These are phyloP conservation scores for Paraphoma sp. DNA, from an alignment of 2,329 filamentous ascomycete species.

Conservation along the genomic window DNA sequence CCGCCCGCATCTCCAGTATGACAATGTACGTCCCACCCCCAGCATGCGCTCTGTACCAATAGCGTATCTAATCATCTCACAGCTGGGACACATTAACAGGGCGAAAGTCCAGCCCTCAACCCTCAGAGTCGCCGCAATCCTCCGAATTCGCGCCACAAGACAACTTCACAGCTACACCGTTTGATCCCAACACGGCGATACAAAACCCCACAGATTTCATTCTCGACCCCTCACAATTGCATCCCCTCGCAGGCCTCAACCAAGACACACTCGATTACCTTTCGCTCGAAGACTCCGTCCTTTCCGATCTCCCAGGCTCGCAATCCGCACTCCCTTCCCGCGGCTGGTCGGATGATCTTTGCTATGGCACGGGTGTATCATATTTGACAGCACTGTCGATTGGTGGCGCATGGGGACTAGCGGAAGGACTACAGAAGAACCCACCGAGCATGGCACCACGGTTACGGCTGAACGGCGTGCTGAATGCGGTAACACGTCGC, in stretches of 20 bases:
- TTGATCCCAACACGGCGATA: slow-evolving; percentile 72
- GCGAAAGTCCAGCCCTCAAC: slow-evolving; percentile 60
- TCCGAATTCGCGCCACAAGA: slow-evolving; percentile 46
- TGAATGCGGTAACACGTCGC: slow-evolving; percentile 91
- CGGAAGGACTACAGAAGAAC: slow-evolving; percentile 81
- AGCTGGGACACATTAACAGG: slow-evolving; percentile 66
- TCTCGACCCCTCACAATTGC: slow-evolving; percentile 85
- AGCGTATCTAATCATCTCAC: slow-evolving; percentile 4
- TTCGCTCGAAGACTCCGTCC: slow-evolving; percentile 86
- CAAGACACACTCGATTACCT: slow-evolving; percentile 95
- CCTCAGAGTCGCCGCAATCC: slow-evolving; percentile 46
- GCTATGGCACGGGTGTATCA: slow-evolving; percentile 94
- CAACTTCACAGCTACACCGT: slow-evolving; percentile 63
- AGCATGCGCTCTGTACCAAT: background rate
- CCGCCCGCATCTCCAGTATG: slow-evolving; percentile 36
- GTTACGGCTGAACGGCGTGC: slow-evolving; percentile 88
- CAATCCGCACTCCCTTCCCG: slow-evolving; percentile 90
- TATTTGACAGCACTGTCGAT: slow-evolving; percentile 86
- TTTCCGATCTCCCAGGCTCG: slow-evolving; percentile 84
- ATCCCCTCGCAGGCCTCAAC: slow-evolving; percentile 92
- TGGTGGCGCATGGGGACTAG: slow-evolving; percentile 90
- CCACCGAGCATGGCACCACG: slow-evolving; percentile 80
- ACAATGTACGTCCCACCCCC: slow-evolving; percentile 37
- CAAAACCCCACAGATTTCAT: slow-evolving; percentile 90
- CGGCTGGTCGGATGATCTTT: slow-evolving; percentile 97